Base-by-base conservation (phyloP, 2,329 filamentous ascomycete species). In the Fusarium sp. region DNA sequence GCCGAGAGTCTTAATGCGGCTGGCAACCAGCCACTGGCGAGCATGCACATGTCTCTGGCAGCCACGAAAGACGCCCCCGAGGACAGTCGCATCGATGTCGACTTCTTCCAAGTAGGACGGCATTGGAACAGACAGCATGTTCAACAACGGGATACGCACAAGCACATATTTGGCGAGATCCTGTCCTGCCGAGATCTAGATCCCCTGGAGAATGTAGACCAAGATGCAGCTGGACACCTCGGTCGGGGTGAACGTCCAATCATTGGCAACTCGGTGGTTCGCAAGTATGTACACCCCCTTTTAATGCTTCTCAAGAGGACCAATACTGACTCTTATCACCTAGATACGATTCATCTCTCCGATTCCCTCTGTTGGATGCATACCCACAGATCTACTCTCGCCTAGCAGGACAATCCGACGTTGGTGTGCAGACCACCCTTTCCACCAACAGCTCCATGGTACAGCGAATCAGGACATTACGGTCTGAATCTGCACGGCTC, bases 341-440 rank as follows among this genome's bases (percentile, higher is more conserved):
- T 27, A 83, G 81, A 33, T 91, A 89, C 77, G 83, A 86, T 66
- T 84, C 87, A 10, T 54, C 83, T 3, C 86, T 96, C 9, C 85
- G 88, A 2, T 97, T 95, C 79, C 95, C 96, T 1, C 80, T 95
- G 31, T 88, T 97, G 37, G 92, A 97, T 80, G 97, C 95, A 81
- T 98, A 94, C 80, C 97, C 97, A 1, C 85, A 86, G 33, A 92
- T 98, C 64, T 95, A 95, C 81, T 81, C 87, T 20, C 83, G 86
- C 61, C 81, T 81, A 3, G 76, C 81, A 60, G 79, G 78, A 62
- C 74, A 83, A 67, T 70, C 80, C 3, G 76, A 76, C 27, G 77
- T 87, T 67, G 78, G 80, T 68, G 81, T 92, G 33, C 85, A 84
- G 50, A 89, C 91, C 52, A 87, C 91, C 2, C 84, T 98, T 57